These are phyloP conservation scores for Retiboletus fuscus DNA, from an alignment of 1,284 basidiomycete species.

Conservation along the genomic window DNA sequence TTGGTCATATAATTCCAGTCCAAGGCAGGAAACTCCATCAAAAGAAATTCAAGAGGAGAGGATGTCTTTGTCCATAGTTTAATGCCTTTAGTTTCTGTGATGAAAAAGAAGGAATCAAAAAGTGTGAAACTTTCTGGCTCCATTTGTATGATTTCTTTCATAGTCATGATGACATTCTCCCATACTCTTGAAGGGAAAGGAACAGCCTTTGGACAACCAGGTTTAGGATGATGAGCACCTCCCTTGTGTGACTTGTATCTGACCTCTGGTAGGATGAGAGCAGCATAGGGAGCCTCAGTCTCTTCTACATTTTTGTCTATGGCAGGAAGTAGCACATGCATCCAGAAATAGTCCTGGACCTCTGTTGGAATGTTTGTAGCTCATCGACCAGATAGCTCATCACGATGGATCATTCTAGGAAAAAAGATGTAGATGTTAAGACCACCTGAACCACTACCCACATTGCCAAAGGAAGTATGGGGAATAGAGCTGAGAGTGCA, in stretches of 20 bases:
- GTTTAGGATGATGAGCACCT: neutral
- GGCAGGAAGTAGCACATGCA: slow-evolving; percentile 26
- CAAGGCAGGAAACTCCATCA: neutral
- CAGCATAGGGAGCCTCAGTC: slow-evolving; percentile 3
- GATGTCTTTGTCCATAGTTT: slow-evolving; percentile 22
- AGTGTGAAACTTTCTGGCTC: neutral
- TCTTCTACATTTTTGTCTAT: neutral
- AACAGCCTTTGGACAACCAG: slow-evolving; percentile 9
- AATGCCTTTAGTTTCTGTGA: slow-evolving; percentile 24
- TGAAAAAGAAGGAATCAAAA: slow-evolving; percentile 37
- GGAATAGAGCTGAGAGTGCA: neutral
- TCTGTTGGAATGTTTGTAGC: slow-evolving; percentile 23
- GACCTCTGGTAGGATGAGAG: slow-evolving; percentile 16
- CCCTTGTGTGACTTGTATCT: slow-evolving; percentile 16
- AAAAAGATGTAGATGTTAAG: slow-evolving; percentile 25
- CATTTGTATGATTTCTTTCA: neutral
- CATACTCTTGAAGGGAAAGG: neutral
- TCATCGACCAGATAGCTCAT: slow-evolving; percentile 5
- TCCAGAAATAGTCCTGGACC: slow-evolving; percentile 23
- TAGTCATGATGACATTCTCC: neutral
- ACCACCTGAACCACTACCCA: too few relatives aligned
- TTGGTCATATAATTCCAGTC: slow-evolving; percentile 7
- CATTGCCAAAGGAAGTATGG: neutral
- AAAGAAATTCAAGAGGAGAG: neutral
- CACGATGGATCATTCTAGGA: slow-evolving; percentile 33